Percentiles rank a stretch among this genome's conserved stretches.
Evolutionary conservation across 2,329 filamentous ascomycete genomes (phyloP).

Genomic region (Microascus cirrosus): DNA sequence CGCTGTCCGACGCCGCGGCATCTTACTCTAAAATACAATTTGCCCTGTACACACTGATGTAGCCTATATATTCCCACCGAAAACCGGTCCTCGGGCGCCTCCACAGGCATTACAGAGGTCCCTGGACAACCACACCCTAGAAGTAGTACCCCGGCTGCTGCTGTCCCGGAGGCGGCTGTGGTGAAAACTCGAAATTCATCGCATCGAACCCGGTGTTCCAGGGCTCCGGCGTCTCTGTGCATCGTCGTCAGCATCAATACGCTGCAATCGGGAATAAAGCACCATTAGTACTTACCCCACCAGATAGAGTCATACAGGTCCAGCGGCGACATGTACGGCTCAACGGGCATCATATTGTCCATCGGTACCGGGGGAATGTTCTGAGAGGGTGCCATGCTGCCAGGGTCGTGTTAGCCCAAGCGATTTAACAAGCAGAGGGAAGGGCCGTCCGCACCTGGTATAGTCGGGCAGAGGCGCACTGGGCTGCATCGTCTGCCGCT

Average conservation of each 20-base stretch:
- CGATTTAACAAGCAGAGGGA: background rate
- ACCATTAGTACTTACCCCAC: slow-evolving; percentile 40
- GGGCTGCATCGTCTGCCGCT: slow-evolving; percentile 24
- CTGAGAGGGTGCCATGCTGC: background rate
- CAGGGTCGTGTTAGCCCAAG: background rate
- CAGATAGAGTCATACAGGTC: slow-evolving; percentile 59
- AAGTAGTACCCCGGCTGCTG: slow-evolving; percentile 42
- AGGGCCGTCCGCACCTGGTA: slow-evolving; percentile 19
- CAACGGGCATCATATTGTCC: slow-evolving; percentile 34
- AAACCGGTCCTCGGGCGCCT: too few species aligned
- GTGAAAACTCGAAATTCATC: slow-evolving; percentile 50
- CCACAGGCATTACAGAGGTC: background rate
- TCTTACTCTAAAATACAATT: too few species aligned
- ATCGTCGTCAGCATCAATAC: background rate
- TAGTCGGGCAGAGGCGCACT: slow-evolving; percentile 36
- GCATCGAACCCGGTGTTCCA: slow-evolving; percentile 45
- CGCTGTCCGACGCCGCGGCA: too few species aligned
- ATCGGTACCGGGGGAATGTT: slow-evolving; percentile 18
- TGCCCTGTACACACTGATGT: too few species aligned
- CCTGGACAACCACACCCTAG: slow-evolving; percentile 15
- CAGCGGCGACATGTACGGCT: slow-evolving; percentile 55
- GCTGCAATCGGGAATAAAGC: background rate
- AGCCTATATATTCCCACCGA: too few species aligned
- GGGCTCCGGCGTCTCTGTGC: slow-evolving; percentile 44
- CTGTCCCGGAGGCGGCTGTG: slow-evolving; percentile 47